Percentiles rank a stretch among this genome's conserved stretches.
Conservation (phyloP, 352 stramenopile genomes). For the Phytopythium helicoides region DNA sequence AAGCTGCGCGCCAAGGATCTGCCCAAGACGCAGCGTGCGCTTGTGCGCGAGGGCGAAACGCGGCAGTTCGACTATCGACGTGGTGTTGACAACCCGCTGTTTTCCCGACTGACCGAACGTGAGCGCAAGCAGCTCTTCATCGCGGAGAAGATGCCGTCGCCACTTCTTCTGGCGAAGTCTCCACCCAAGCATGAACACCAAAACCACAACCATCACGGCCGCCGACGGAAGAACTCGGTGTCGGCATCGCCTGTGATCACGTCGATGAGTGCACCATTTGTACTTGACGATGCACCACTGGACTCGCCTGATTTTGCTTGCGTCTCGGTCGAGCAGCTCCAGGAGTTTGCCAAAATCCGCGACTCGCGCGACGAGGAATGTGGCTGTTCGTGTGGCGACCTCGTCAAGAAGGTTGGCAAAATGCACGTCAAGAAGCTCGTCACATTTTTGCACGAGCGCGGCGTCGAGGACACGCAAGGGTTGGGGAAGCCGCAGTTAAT, state of each 20-base stretch:
- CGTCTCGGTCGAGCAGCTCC: conserved; percentile 78
- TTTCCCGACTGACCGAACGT: conserved; percentile 60
- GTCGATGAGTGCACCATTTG: conserved; percentile 10
- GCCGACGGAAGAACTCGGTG: conserved; percentile 33
- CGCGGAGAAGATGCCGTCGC: conserved; percentile 27
- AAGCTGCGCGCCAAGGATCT: conserved; percentile 58
- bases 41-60: conserved; percentile 65
- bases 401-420: conserved; percentile 73
- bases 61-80: conserved; percentile 80
- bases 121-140: conserved; percentile 72
- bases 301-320: conserved; percentile 66
- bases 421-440: conserved; percentile 86
- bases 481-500: conserved; percentile 69
- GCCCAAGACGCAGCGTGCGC: conserved; percentile 50
- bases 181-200: conserved; percentile 15
- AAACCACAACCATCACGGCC: conserved; percentile 12
- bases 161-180: conserved; percentile 13
- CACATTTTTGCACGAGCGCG: conserved; percentile 55
- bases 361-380: conserved; percentile 74
- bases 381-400: conserved; percentile 77
- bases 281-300: conserved; percentile 19
- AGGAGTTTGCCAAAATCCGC: conserved; percentile 80
- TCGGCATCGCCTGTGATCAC: conserved; percentile 19
- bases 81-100: conserved; percentile 76
- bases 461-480: conserved; percentile 27